Conservation (phyloP, 805 yeast species). For the Candida xyloterini region DNA sequence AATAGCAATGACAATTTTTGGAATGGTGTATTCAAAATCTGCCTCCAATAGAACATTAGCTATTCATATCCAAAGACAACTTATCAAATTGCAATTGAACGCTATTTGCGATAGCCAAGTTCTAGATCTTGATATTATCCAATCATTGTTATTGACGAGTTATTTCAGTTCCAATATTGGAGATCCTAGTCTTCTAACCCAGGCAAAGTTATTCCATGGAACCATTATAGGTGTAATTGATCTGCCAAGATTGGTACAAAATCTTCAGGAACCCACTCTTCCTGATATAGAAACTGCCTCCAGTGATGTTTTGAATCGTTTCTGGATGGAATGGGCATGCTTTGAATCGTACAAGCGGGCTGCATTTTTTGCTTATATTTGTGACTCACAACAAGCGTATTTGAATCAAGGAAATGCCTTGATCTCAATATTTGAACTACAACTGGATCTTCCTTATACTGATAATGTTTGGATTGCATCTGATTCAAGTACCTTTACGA, state of each 20-base stretch:
- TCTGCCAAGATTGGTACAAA: conserved; percentile 24
- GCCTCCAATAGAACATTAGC: conserved; percentile 15
- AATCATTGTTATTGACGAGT: conserved; percentile 25
- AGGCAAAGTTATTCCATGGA: conserved; percentile 12
- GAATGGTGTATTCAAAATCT: conserved; percentile 23
- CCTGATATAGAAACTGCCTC: not conserved
- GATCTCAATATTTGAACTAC: conserved; percentile 41
- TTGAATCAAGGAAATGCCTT: conserved; percentile 33
- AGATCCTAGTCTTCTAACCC: conserved; percentile 14
- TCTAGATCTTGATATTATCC: conserved; percentile 24
- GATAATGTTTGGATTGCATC: conserved; percentile 44
- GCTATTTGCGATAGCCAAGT: conserved; percentile 14
- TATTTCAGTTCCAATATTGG: conserved; percentile 29
- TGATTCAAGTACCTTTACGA: conserved; percentile 22
- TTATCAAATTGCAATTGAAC: conserved; percentile 17
- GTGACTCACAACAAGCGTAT: conserved; percentile 40
- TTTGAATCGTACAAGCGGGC: conserved; percentile 44
- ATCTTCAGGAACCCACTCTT: conserved; percentile 21
- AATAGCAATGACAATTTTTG: conserved; percentile 16
- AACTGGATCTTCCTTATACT: conserved; percentile 43
- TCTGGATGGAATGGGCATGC: conserved; percentile 46
- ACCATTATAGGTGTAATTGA: conserved; percentile 18
- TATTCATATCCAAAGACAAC: conserved; percentile 20
- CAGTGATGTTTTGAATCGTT: conserved; percentile 1
- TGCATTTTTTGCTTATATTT: conserved; percentile 39